Conservation (phyloP, 305 asterid species). For the Salvia sclarea region DNA sequence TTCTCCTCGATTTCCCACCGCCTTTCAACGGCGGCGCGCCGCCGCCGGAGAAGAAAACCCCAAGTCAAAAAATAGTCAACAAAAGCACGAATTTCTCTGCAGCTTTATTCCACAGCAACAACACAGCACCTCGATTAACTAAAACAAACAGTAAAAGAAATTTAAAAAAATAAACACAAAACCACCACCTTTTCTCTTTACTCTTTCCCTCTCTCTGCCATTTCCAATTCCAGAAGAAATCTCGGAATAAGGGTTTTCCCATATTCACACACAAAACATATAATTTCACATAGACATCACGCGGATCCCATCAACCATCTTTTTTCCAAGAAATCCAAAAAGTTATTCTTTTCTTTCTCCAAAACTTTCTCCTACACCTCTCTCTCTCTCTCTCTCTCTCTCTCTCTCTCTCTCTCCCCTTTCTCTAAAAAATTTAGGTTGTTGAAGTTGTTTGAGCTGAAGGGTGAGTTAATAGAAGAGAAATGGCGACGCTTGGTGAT, state of each 20-base stretch:
- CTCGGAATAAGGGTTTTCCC: slow-evolving; percentile 14
- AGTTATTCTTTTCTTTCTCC: slow-evolving; percentile 27
- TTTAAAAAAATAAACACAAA: not conserved
- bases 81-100: slow-evolving; percentile 1
- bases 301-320: slow-evolving; percentile 5
- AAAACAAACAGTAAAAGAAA: not conserved
- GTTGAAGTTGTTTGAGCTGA: not conserved
- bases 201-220: slow-evolving; percentile 30
- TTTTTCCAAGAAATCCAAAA: slow-evolving; percentile 24
- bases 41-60: not conserved
- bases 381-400: not conserved
- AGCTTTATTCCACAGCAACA: not conserved
- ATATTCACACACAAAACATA: slow-evolving; percentile 25
- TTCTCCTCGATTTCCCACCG: not conserved
- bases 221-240: slow-evolving; percentile 34
- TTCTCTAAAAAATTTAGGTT: not conserved
- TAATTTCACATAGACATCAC: not conserved
- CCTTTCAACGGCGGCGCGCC: slow-evolving; percentile 24
- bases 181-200: slow-evolving; percentile 35
- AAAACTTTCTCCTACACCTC: slow-evolving; percentile 3
- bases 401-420: not conserved
- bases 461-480: not conserved
- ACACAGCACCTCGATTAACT: slow-evolving; percentile 16
- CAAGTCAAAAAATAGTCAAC: slow-evolving; percentile 19
- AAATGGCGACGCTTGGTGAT: slow-evolving; percentile 84